Percentiles rank a stretch among this genome's conserved stretches.
phyloP scores from a whole-genome alignment of 345 rosid species.

The Dimocarpus longan region DNA sequence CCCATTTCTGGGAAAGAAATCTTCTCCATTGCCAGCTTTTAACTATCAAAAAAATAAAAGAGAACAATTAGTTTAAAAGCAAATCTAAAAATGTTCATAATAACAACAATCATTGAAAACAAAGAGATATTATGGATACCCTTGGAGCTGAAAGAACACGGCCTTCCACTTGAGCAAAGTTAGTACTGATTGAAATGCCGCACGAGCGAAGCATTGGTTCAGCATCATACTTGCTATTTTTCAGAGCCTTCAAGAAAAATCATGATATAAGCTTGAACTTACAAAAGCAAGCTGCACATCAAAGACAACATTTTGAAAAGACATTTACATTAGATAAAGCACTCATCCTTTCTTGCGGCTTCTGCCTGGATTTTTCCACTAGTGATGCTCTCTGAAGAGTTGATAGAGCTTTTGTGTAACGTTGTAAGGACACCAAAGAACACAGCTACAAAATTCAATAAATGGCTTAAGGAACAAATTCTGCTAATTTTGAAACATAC shows the following conservation, averaged over 20 bases:
- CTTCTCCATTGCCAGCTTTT: slow-evolving; percentile 83
- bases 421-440: slow-evolving; percentile 72
- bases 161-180: slow-evolving; percentile 79
- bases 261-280: not conserved
- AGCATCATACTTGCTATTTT: slow-evolving; percentile 62
- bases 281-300: slow-evolving; percentile 3
- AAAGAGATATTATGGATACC: slow-evolving; percentile 32
- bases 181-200: slow-evolving; percentile 60
- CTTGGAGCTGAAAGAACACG: slow-evolving; percentile 78
- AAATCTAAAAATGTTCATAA: not conserved
- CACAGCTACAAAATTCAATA: slow-evolving; percentile 59
- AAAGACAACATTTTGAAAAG: not conserved
- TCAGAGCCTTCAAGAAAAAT: slow-evolving; percentile 57
- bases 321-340: slow-evolving; percentile 59
- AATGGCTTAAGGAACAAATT: too few species aligned
- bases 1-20: slow-evolving; percentile 73
- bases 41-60: slow-evolving; percentile 47
- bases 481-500: not conserved
- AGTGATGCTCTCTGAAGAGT: slow-evolving; percentile 72
- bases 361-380: slow-evolving; percentile 93
- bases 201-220: slow-evolving; percentile 71
- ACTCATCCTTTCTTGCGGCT: slow-evolving; percentile 88
- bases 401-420: slow-evolving; percentile 82
- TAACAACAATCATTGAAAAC: not conserved
- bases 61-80: not conserved